Evolutionary conservation across 2,329 filamentous ascomycete species (phyloP).

Genomic region (Epichloe typhina): DNA sequence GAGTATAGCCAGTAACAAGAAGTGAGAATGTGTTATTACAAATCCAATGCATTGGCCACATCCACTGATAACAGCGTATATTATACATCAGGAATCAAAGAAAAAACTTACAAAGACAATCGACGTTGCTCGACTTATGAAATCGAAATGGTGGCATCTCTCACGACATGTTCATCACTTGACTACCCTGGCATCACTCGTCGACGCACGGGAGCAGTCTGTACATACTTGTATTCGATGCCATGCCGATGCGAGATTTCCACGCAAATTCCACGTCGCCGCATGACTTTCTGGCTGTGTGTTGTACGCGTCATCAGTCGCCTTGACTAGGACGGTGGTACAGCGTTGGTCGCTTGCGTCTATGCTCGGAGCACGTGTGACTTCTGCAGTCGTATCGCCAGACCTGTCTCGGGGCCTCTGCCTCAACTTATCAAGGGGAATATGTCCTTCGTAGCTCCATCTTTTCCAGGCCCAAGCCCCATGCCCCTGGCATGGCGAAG

Average conservation of each 20-base stretch:
- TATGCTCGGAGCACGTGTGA: constrained; percentile 6
- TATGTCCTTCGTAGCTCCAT: constrained; percentile 42
- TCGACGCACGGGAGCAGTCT: constrained; percentile 14
- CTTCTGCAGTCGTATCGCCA: neutral
- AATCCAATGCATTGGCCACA: too few species aligned
- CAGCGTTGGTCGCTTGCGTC: constrained; percentile 21
- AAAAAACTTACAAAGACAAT: too few species aligned
- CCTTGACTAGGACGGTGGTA: constrained; percentile 48
- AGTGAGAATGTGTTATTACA: too few species aligned
- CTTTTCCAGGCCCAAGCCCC: constrained; percentile 51
- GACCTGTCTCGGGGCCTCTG: constrained; percentile 5
- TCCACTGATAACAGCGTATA: too few species aligned
- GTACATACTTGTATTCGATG: constrained; percentile 37
- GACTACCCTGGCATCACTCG: neutral
- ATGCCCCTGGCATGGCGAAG: constrained; percentile 24
- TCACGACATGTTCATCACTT: neutral
- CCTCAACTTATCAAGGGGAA: constrained; percentile 23
- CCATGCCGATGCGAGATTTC: constrained; percentile 56
- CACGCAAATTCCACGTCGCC: constrained; percentile 49
- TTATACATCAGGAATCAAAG: too few species aligned
- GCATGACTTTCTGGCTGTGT: constrained; percentile 49
- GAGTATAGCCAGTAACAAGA: too few species aligned
- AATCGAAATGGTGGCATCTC: too few species aligned
- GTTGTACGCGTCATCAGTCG: constrained; percentile 53
- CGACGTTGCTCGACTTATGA: too few species aligned